phyloP scores from a whole-genome alignment of 148 eudicot species.

The Cornus controversa region DNA sequence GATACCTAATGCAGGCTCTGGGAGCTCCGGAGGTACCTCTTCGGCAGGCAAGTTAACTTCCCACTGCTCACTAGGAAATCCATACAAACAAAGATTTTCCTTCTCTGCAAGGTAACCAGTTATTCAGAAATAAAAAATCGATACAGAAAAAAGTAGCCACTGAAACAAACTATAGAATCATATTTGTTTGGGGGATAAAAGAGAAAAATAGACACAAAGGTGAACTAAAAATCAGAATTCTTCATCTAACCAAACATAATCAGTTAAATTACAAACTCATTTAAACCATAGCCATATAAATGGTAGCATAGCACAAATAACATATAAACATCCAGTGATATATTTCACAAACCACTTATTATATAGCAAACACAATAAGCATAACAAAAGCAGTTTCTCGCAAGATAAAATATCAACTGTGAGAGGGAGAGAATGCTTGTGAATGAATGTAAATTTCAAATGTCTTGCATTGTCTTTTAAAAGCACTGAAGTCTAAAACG shows the following conservation, averaged over 20 bases:
- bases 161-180: neutral
- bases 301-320: neutral
- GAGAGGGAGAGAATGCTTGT: no score
- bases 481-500: no score
- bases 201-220: neutral
- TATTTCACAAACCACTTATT: no score
- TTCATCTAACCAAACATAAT: neutral
- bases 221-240: neutral
- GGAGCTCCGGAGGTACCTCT: constrained; percentile 42
- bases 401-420: no score
- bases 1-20: constrained; percentile 39
- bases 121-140: neutral
- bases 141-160: neutral
- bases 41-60: constrained; percentile 39
- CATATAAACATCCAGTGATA: neutral
- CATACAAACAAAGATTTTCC: constrained; percentile 33
- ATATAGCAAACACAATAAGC: no score
- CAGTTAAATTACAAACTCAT: neutral
- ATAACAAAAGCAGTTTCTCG: no score
- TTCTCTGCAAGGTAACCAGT: constrained; percentile 25
- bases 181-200: neutral
- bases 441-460: no score
- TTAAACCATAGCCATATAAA: neutral
- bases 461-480: no score
- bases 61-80: constrained; percentile 34